Evolutionary conservation across 768 basidiomycete species (phyloP).

Genomic region (Russula ochroleuca): DNA sequence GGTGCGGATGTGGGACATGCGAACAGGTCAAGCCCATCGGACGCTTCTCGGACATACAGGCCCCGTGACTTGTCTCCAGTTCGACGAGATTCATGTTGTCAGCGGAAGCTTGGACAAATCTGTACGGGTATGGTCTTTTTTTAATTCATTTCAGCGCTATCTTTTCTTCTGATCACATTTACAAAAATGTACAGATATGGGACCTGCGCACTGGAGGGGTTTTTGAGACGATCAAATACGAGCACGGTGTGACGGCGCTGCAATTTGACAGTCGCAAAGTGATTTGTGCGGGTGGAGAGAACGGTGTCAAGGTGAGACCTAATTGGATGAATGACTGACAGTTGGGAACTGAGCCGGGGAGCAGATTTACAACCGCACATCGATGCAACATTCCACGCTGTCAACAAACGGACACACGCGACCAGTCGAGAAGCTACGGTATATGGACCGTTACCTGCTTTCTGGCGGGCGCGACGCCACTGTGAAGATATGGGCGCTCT

Average conservation of each 20-base stretch:
- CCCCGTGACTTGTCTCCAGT: constrained; percentile 91
- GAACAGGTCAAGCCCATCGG: constrained; percentile 94
- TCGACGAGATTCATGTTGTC: constrained; percentile 91
- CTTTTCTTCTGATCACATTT: background rate
- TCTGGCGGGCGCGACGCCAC: constrained; percentile 84
- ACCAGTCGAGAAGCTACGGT: constrained; percentile 83
- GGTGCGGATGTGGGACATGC: constrained; percentile 99
- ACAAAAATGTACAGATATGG: constrained; percentile 75
- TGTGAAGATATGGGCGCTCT: constrained; percentile 93
- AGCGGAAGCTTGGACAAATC: constrained; percentile 94
- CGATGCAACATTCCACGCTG: constrained; percentile 79
- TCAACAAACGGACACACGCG: constrained; percentile 89
- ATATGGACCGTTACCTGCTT: constrained; percentile 93
- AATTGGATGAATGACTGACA: background rate
- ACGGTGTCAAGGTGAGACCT: constrained; percentile 75
- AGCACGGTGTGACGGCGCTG: constrained; percentile 82
- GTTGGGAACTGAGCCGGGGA: constrained; percentile 2
- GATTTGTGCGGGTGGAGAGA: constrained; percentile 88
- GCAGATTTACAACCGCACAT: constrained; percentile 93
- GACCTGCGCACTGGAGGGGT: constrained; percentile 88
- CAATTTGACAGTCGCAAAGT: constrained; percentile 96
- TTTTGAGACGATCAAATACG: constrained; percentile 85
- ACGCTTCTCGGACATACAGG: constrained; percentile 90
- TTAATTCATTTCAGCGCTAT: too few species aligned
- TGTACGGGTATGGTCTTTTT: constrained; percentile 54